Evolutionary conservation across 2,329 filamentous ascomycete genomes (phyloP), one percentile per base, ranked within the genome.

Genomic region (Talaromyces sp.): DNA sequence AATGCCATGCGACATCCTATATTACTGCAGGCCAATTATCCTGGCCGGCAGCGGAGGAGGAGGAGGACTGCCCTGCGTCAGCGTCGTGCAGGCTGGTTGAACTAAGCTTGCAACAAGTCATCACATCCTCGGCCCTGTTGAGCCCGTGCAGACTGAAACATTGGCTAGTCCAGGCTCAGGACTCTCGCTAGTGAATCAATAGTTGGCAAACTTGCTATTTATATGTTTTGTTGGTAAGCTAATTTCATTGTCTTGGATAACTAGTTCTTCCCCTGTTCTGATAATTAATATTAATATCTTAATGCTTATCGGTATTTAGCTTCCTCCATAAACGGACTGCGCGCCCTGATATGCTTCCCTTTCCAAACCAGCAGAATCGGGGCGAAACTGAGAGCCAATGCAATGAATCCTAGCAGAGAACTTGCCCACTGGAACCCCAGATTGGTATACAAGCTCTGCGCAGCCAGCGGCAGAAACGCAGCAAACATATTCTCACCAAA

Each of bases 401-500:
- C 75, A 22, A 79, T 69, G 28, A 78, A 76, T 0, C 71, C 78
- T 0, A 80, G 65, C 30, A 79, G 57, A 2, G 69, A 74, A 6
- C 73, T 73, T 11, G 76, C 78, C 77, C 77, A 79, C 1, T 72
- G 69, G 52, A 73, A 75, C 0, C 74, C 75, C 0, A 80, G 62
- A 1, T 67, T 71, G 0, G 63, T 59, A 60, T 76, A 79, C 59
- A 79, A 67, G 11, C 65, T 67, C 49, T 70, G 71, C 0, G 77
- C 73, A 1, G 75, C 77, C 0, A 81, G 67, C 0, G 79, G 78
- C 25, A 81, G 66, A 28, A 77, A 79, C 0, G 75, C 77, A 11
- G 73, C 76, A 25, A 81, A 72, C 0, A 71, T 65, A 60, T 80
- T 81, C 61, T 81, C 73, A 2, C 78, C 72, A 0, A 81, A 72